Evolutionary conservation across 2,329 filamentous ascomycete genomes (phyloP), one percentile per base, ranked within the genome.

Genomic region (Fusarium paranaense): DNA sequence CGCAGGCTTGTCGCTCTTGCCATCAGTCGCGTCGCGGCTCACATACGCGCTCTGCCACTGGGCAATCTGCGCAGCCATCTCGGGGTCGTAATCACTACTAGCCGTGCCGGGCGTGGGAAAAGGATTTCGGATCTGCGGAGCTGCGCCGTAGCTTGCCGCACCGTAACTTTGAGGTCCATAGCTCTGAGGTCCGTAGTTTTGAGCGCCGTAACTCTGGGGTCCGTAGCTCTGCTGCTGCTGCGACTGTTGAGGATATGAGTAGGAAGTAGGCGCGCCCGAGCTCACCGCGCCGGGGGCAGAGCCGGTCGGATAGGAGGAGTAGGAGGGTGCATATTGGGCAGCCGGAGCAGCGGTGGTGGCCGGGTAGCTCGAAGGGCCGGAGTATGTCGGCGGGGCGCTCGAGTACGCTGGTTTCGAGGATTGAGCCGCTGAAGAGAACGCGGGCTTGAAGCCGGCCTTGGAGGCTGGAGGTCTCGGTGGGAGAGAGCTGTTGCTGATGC

Each of bases 1-100:
- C 38, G 77, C 62, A 10, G 78, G 71, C 27, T 80, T 81, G 65
- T 86, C 65, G 80, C 82, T 61, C 73, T 77, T 79, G 62, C 80
- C 80, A n/a, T 82, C 75, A 38, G 81, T 80, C 13, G 87, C 85
- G 59, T 93, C 91, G 76, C 89, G 92, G 59, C 87, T 88, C 72
- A 91, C 90, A 83, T 98, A 98, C 30, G 95, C 94, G 83, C 93
- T 96, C 83, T 97, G 95, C 95, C 96, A 98, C 83, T 97, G 94
- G 58, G 95, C 95, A 71, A 98, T 95, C 82, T 97, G 94, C 33
- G 94, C 95, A 67, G 97, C 95, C 86, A 94, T 93, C 76, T 98
- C 95, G 4, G 94, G 91, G 78, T 98, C 89, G 80, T 87, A 90
- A 73, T 87, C 86, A 73, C 81, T 83, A 69, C 76, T 78, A 65